These are phyloP conservation scores for Cryptosporidium felis DNA, from an alignment of 169 alveolate genomes.

Conservation along the genomic window DNA sequence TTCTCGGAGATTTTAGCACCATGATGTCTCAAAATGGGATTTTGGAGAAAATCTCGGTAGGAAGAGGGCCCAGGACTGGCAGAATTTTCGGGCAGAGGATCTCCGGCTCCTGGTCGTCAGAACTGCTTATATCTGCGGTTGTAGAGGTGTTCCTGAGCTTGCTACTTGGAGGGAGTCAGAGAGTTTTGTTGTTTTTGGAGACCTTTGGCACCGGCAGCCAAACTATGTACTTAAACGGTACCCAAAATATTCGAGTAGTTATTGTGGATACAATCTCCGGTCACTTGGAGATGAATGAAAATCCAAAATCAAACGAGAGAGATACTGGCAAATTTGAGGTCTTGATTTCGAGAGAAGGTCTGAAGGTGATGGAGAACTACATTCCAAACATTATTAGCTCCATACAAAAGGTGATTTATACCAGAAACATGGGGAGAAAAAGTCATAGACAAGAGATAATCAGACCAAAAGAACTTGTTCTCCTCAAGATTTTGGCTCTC, in stretches of 20 bases:
- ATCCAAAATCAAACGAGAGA: too few species aligned
- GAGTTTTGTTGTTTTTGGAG: background rate
- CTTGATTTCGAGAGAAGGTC: background rate
- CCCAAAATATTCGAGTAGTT: too few species aligned
- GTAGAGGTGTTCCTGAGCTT: slow-evolving; percentile 8
- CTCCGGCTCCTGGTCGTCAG: background rate
- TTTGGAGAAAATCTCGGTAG: background rate
- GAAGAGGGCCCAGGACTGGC: too few species aligned
- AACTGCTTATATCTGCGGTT: slow-evolving; percentile 1
- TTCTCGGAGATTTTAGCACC: background rate
- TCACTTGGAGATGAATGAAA: too few species aligned
- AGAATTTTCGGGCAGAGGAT: background rate
- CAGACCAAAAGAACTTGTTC: slow-evolving; percentile 16
- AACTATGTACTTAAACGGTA: too few species aligned
- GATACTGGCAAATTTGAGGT: too few species aligned
- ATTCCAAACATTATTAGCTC: slow-evolving; percentile 21
- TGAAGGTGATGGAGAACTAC: background rate
- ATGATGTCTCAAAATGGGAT: background rate
- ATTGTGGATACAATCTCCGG: too few species aligned
- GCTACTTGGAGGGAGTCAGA: slow-evolving; percentile 42
- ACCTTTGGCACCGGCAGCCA: too few species aligned
- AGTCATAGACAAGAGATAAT: slow-evolving; percentile 1
- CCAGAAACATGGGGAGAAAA: background rate
- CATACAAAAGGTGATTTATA: slow-evolving; percentile 4
- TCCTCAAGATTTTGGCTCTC: slow-evolving; percentile 6